Evolutionary conservation across 352 stramenopile species (phyloP).

Genomic region (Phytopythium delawarense): DNA sequence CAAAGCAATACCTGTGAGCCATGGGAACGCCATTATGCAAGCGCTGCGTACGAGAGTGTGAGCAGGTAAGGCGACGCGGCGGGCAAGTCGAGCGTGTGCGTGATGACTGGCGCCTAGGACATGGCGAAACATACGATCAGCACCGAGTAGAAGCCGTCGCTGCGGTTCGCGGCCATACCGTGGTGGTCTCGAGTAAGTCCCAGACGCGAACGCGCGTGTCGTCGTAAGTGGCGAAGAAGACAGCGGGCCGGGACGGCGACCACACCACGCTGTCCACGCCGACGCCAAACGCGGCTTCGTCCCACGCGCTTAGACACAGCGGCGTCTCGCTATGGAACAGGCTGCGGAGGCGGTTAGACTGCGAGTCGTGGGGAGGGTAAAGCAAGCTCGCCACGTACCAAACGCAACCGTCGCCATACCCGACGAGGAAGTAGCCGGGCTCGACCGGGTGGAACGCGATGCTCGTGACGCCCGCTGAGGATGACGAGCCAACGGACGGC

Average conservation of each 20-base stretch:
- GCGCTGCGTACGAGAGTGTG: conserved; percentile 33
- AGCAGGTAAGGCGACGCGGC: conserved; percentile 26
- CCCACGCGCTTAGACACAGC: conserved; percentile 42
- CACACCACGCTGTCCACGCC: conserved; percentile 41
- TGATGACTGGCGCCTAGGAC: conserved; percentile 25
- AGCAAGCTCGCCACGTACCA: conserved; percentile 17
- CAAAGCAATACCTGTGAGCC: background rate
- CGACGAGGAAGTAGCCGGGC: conserved; percentile 52
- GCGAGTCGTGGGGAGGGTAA: background rate
- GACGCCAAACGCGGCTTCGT: conserved; percentile 38
- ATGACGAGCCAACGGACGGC: background rate
- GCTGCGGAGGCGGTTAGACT: conserved; percentile 13
- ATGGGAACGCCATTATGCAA: background rate
- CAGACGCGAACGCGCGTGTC: conserved; percentile 42
- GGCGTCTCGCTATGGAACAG: conserved; percentile 39
- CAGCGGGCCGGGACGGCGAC: conserved; percentile 42
- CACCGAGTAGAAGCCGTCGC: background rate
- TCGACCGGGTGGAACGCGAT: conserved; percentile 54
- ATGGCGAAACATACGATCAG: background rate
- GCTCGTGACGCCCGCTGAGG: conserved; percentile 24
- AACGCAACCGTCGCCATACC: conserved; percentile 53
- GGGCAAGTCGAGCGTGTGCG: conserved; percentile 19
- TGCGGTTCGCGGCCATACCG: conserved; percentile 14
- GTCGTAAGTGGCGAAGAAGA: conserved; percentile 57
- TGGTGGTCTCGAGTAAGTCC: conserved; percentile 45